Base-by-base conservation (phyloP, 2,329 filamentous ascomycete genomes). In the Nemania sp. region DNA sequence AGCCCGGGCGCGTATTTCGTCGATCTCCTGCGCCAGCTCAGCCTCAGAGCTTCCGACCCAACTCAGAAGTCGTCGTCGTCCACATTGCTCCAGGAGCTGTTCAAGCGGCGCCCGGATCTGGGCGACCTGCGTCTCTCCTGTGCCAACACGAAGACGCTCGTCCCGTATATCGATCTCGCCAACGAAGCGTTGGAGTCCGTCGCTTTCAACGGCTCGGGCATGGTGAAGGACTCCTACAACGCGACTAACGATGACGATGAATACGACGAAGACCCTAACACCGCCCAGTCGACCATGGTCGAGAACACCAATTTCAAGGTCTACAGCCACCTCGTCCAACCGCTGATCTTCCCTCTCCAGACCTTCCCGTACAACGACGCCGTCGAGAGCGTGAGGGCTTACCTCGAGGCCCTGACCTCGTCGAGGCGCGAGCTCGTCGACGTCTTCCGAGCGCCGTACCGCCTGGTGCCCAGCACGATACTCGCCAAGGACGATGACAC, bases 1-100 rank as follows among this genome's bases (percentile, higher is more conserved):
- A 54, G 51, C 12, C 51, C 51, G 1, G 20, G 12, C 1, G 51
- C 51, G 9, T 54, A 54, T 29, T 54, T 54, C 34, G 51, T 54
- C n/a, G 40, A 54, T 35, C 32, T 54, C 3, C n/a, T 54, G n/a
- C 25, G 43, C 11, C 25, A 45, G 18, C 50, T 53, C 34, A 25
- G 35, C 12, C 4, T 34, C 29, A 49, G 25, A 35, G 46, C 29
- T 3, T 5, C 9, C 32, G 18, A 21, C 12, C 50, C 12, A 5
- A 53, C 10, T 18, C n/a, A 53, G 29, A 17, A 3, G 3, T 53
- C 50, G 9, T 7, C 25, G 3, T 53, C 50, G 9, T 7, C 35
- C 3, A 53, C 32, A 5, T 50, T 39, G 15, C 35, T 40, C 9
- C 15, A 45, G 7, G 12, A 45, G 35, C 40, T 54, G 10, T 54